phyloP scores from a whole-genome alignment of 192 early-diverging fungal genomes.

The Backusella australiensis region DNA sequence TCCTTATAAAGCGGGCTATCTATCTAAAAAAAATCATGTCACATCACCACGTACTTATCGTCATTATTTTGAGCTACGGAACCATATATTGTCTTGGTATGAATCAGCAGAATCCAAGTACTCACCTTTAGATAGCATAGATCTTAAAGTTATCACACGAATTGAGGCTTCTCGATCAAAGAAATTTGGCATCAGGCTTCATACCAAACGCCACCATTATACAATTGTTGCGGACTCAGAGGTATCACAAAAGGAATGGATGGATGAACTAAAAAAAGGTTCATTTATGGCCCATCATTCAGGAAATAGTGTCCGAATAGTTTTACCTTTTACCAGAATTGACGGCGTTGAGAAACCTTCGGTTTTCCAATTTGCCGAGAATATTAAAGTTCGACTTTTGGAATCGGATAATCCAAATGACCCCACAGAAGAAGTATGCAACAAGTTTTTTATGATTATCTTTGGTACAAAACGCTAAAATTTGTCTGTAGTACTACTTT shows the following conservation, averaged over 20 bases:
- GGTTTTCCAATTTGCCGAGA: constrained; percentile 48
- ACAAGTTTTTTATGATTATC: constrained; percentile 39
- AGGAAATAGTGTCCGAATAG: constrained; percentile 56
- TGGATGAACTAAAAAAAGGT: constrained; percentile 51
- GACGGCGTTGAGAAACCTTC: constrained; percentile 45
- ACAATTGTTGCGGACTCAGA: constrained; percentile 55
- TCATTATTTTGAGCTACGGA: constrained; percentile 59
- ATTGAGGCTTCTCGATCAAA: constrained; percentile 40
- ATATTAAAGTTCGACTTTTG: constrained; percentile 47
- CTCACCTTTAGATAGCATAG: constrained; percentile 51
- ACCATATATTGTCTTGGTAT: constrained; percentile 57
- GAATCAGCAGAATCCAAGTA: constrained; percentile 53
- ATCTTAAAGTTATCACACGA: constrained; percentile 52
- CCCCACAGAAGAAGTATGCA: constrained; percentile 26
- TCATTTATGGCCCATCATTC: constrained; percentile 55
- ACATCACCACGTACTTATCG: constrained; percentile 41
- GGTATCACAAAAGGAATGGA: constrained; percentile 51
- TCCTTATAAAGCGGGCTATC: constrained; percentile 50
- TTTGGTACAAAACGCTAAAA: neutral
- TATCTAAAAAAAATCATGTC: constrained; percentile 41
- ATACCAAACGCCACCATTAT: constrained; percentile 43
- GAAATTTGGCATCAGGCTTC: constrained; percentile 41
- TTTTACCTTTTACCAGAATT: constrained; percentile 56
- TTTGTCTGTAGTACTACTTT: constrained; percentile 51
- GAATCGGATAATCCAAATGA: constrained; percentile 41